Evolutionary conservation across 2,329 filamentous ascomycete genomes (phyloP), one percentile per base, ranked within the genome.

Genomic region (Ciborinia camelliae): DNA sequence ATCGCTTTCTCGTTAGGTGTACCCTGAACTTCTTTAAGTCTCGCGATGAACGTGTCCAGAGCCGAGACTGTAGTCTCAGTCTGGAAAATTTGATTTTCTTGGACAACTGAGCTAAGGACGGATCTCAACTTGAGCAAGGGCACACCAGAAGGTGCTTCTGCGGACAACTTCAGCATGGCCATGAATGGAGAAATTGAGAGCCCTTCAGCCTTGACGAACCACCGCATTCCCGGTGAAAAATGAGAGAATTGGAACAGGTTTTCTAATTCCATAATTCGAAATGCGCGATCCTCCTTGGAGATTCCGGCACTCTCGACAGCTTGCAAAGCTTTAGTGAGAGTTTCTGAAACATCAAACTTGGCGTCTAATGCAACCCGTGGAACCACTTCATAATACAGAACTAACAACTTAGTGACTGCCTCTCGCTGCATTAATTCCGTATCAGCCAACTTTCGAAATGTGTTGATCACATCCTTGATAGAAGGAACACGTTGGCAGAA

Each of bases 271-370:
- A 93, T 84, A 12, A 90, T 76, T 28, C 85, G 80, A 54, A 93
- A 79, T 1, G 81, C 81, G 58, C 81, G 76, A 54, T 85, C 80
- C 50, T 82, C 80, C 3, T 80, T 76, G 20, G 61, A 65, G 23
- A 70, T 63, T 3, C 54, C 53, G 8, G 81, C 79, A 18, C 82
- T 76, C 51, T 89, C 85, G 12, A 91, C 76, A 39, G 82, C 81
- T 64, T 84, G 81, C 53, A 98, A 79, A 1, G 88, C 84, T 65
- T 86, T 84, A 9, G 89, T 86, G 20, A 99, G 81, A 26, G 90
- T 83, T 0, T 89, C 80, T 0, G 94, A 95, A 4, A 96, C 89
- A 73, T 98, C 95, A 72, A 97, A 95, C 69, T 90, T 95, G 70
- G 92, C 90, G 68, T 89, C 88, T 18, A 96, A 81, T 1, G 92